Base-by-base conservation (phyloP, 352 stramenopile species). In the Phytopythium litorale region DNA sequence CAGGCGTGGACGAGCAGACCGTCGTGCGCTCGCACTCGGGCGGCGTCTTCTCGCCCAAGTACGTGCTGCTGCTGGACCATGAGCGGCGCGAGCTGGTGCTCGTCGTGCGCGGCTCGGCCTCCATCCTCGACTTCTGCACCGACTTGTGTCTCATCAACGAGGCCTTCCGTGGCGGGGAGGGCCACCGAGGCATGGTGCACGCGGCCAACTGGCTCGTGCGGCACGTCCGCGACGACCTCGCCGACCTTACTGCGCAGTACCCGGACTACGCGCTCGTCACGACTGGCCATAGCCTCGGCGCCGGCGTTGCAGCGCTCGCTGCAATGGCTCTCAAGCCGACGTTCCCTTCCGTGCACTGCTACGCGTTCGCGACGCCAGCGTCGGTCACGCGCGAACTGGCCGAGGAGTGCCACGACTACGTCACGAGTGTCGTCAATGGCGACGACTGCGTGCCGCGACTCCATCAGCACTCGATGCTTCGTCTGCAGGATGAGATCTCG, bases 401-500 rank as follows among this genome's bases (percentile, higher is more conserved):
- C 2, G 59, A 68, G 28, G 64, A 63, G 11, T 91, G 80, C 46
- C 64, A 74, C 15, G 75, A 77, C 32, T 81, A 79, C 49, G 81
- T 95, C 15, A 92, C 83, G 11, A 81, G 72, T 3, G 71, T 95
- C 32, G 79, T 95, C 35, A 84, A 91, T 40, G 84, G 84, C 23
- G 88, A 92, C 63, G 86, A 95, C 68, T 93, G 84, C 56, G 83
- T 95, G 18, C 86, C 86, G 12, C 81, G 86, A 18, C 66, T 93
- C 40, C 85, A 92, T 48, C 81, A 91, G 60, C 79, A 92, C 63
- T 91, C 80, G 49, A 70, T 95, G 33, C 43, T 83, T 9, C 67
- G 76, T 25, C 60, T 95, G 40, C 84, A 91, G 56, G 66, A 79
- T 21, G 75, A 93, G 59, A 79, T 95, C 33, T 71, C 66, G 4